Evolutionary conservation across 306 rosid species (phyloP), one percentile per base, ranked within the genome.

Genomic region (Erythrophleum fordii): DNA sequence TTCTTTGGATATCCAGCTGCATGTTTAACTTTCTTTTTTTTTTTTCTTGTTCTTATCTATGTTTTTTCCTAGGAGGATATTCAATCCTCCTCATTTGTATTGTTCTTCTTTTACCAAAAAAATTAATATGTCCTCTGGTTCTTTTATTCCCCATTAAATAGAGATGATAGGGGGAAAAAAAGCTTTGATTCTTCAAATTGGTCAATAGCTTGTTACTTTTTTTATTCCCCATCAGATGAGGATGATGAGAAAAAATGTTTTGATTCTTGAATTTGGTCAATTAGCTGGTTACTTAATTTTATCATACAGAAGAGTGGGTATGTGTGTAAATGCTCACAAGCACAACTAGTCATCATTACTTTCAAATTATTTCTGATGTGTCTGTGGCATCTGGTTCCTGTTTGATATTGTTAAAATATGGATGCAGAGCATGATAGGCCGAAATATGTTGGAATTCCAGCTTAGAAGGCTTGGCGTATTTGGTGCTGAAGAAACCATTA

Each of bases 391-490:
- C 25, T 39, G 53, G 10, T 61, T 53, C 58, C 62, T 59, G 46
- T 74, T 69, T 80, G 78, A 75, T 42, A 17, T 17, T 49, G 26
- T 39, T 73, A 34, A 77, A 60, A 64, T 69, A 23, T 78, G 73
- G 56, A 58, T 88, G 88, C 97, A 91, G 97, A 93, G 97, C 88
- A 93, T 93, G 98, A 87, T 93, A 28, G 97, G 86, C 64, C 83
- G 93, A 62, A 91, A 87, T 55, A 86, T 91, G 91, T 82, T 93
- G 91, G 98, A 91, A 85, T 64, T 45, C 88, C 98, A 93, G 80
- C 98, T 93, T 60, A 88, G 91, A 76, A 91, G 97, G 82, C 87
- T 90, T 58, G 97, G 94, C 42, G 72, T 93, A 80, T 93, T 91
- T 72, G 97, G 84, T 41, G 98, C 97, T 48, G 98, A 93, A 65